Percentiles rank a stretch among this genome's conserved stretches.
Conservation (phyloP, 371 early-diverging fungal genomes). For the Batkoa obscura region DNA sequence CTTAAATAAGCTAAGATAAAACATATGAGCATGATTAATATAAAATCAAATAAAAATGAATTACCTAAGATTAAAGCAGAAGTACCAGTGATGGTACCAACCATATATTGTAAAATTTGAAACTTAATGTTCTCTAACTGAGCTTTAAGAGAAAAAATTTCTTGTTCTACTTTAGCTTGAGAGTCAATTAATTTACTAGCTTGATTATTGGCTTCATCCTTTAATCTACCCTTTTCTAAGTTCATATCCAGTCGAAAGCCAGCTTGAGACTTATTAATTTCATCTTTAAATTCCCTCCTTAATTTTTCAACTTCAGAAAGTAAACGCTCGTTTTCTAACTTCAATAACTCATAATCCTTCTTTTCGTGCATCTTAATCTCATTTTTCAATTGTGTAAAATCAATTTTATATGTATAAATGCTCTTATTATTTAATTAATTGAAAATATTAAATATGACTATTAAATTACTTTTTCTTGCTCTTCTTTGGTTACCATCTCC, state of each 20-base stretch:
- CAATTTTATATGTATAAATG: constrained; percentile 74
- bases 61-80: constrained; percentile 55
- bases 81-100: constrained; percentile 65
- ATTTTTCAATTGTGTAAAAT: constrained; percentile 71
- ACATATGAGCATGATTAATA: not conserved
- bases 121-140: constrained; percentile 83
- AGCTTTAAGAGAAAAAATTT: constrained; percentile 64
- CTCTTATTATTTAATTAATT: constrained; percentile 18
- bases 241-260: constrained; percentile 73
- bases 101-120: constrained; percentile 63
- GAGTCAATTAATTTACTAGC: constrained; percentile 75
- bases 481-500: constrained; percentile 9
- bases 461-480: constrained; percentile 11
- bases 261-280: constrained; percentile 66
- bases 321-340: constrained; percentile 62
- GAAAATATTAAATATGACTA: not conserved
- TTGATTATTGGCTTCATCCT: constrained; percentile 65
- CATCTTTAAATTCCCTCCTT: constrained; percentile 57
- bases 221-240: constrained; percentile 72
- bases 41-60: not conserved
- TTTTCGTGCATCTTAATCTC: constrained; percentile 77
- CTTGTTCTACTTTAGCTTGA: constrained; percentile 71
- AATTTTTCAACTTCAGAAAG: constrained; percentile 59
- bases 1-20: constrained; percentile 14
- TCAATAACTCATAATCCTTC: constrained; percentile 73